A percentile compares a stretch with the other conserved stretches of the same genome.
These are phyloP conservation scores for Rubia tinctorum DNA, from an alignment of 305 asterid genomes.

Conservation along the genomic window DNA sequence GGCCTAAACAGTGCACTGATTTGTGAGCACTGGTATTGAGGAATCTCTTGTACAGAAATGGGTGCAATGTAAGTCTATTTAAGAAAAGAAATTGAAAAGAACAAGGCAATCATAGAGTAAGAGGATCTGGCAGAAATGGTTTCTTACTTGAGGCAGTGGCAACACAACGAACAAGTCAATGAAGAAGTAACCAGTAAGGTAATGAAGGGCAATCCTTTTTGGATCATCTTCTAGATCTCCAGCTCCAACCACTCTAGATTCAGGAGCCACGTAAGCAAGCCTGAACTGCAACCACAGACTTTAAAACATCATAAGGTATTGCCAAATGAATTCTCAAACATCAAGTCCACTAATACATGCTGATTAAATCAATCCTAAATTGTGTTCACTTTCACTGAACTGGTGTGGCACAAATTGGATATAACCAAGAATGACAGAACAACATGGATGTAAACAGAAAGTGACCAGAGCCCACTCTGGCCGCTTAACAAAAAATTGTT, in stretches of 20 bases:
- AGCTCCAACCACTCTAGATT: constrained; percentile 73
- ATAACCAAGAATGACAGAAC: neutral
- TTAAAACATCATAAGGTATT: neutral
- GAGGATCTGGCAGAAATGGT: neutral
- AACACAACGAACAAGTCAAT: constrained; percentile 58
- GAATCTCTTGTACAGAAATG: neutral
- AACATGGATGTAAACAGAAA: neutral
- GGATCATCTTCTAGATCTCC: constrained; percentile 89
- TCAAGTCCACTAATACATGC: neutral
- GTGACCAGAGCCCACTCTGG: neutral
- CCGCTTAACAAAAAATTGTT: neutral
- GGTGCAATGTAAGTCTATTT: neutral
- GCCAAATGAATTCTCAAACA: neutral
- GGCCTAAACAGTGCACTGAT: neutral
- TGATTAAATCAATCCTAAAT: neutral
- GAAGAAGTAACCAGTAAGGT: constrained; percentile 52
- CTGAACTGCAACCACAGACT: constrained; percentile 58
- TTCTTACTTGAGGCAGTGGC: constrained; percentile 82
- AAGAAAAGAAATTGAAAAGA: constrained; percentile 11
- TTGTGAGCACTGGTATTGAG: neutral
- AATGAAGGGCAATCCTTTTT: constrained; percentile 58
- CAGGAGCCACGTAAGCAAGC: constrained; percentile 87
- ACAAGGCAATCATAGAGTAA: constrained; percentile 3
- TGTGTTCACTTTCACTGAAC: neutral
- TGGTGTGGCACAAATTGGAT: neutral